Conservation (phyloP, 176 grass and related monocot genomes). For the Cenchrus fungigraminus region DNA sequence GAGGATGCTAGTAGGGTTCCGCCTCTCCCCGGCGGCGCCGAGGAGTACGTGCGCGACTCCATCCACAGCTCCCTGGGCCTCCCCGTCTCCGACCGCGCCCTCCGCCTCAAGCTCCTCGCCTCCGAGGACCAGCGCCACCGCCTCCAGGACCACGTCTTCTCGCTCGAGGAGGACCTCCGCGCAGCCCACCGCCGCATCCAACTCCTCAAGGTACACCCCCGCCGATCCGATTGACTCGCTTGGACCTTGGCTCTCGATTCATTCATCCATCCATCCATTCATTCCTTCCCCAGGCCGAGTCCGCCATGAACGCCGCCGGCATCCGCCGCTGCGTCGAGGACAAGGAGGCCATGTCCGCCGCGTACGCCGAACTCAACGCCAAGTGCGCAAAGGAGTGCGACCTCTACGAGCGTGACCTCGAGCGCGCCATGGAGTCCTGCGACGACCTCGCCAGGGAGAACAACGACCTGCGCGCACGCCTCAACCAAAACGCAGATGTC, state of each 20-base stretch:
- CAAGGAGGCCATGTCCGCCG: constrained; percentile 55
- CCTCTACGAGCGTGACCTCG: constrained; percentile 87
- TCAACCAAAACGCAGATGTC: constrained; percentile 44
- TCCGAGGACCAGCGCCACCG: constrained; percentile 75
- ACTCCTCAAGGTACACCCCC: constrained; percentile 38
- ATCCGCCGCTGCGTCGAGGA: constrained; percentile 82
- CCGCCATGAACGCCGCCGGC: constrained; percentile 73
- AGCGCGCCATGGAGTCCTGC: constrained; percentile 81
- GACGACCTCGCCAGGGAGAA: constrained; percentile 83
- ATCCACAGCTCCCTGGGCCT: constrained; percentile 78
- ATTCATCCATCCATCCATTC: background rate
- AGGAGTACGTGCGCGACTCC: constrained; percentile 76
- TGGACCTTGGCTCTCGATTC: background rate
- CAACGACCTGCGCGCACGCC: constrained; percentile 55
- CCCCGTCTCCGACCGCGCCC: constrained; percentile 66
- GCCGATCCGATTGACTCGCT: too few relatives aligned
- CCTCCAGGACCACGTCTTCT: constrained; percentile 82
- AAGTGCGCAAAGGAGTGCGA: constrained; percentile 69
- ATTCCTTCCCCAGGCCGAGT: constrained; percentile 50
- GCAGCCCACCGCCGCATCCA: constrained; percentile 60
- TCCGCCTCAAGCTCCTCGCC: constrained; percentile 72
- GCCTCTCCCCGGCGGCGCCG: constrained; percentile 47
- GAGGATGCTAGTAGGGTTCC: constrained; percentile 35
- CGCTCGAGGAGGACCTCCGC: constrained; percentile 71
- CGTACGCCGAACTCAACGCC: constrained; percentile 48